A percentile compares a stretch with the other conserved stretches of the same genome.
Evolutionary conservation across 208 protist species (phyloP).

Genomic region (Leishmania tarentolae): DNA sequence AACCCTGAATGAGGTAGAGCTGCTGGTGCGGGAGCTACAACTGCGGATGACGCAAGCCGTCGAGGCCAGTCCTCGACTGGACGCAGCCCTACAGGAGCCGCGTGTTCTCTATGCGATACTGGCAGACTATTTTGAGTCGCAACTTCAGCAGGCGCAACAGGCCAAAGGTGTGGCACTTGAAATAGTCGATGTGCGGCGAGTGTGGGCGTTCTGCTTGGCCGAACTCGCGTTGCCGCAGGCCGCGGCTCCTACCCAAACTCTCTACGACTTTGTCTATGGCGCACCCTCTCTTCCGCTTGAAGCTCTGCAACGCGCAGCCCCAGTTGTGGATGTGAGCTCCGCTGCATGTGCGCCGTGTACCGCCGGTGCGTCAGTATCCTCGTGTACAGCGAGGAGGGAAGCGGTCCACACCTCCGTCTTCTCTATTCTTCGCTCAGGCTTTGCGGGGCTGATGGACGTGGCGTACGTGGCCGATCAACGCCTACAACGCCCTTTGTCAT

Average conservation of each 20-base stretch:
- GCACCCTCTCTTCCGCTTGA: conserved; percentile 28
- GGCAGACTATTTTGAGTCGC: conserved; percentile 46
- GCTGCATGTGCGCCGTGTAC: neutral
- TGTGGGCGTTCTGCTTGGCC: conserved; percentile 34
- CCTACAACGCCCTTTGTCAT: conserved; percentile 34
- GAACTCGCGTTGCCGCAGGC: neutral
- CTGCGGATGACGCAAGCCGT: conserved; percentile 64
- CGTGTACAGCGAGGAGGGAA: neutral
- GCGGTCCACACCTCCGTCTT: conserved; percentile 6
- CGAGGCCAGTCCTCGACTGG: conserved; percentile 38
- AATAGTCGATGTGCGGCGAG: conserved; percentile 15
- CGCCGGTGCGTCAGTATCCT: neutral
- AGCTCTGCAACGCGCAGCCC: conserved; percentile 21
- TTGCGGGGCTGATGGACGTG: conserved; percentile 58
- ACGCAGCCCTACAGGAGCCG: conserved; percentile 12
- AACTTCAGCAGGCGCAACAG: conserved; percentile 27
- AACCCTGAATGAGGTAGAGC: conserved; percentile 19
- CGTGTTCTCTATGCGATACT: conserved; percentile 46
- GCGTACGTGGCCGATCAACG: conserved; percentile 45
- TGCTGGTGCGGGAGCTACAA: conserved; percentile 38
- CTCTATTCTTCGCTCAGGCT: conserved; percentile 23
- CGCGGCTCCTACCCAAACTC: neutral
- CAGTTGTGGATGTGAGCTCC: neutral
- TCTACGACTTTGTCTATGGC: conserved; percentile 19
- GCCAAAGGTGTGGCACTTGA: conserved; percentile 22